phyloP scores from a whole-genome alignment of 371 early-diverging fungal species.

The Mortierella sp. region DNA sequence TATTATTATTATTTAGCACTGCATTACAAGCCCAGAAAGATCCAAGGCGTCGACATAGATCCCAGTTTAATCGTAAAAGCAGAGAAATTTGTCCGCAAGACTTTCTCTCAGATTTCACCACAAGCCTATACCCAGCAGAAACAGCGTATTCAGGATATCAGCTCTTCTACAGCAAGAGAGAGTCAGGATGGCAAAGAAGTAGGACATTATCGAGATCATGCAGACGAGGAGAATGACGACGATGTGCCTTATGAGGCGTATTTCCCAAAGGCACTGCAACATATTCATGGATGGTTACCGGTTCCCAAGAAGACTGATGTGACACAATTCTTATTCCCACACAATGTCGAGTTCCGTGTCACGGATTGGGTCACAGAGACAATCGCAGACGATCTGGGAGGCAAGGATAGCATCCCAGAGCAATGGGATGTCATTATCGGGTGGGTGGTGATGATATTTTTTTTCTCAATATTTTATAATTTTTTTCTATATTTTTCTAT shows the following conservation, averaged over 20 bases:
- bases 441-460: constrained; percentile 24
- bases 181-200: too few relatives aligned
- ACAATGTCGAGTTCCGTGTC: constrained; percentile 69
- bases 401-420: constrained; percentile 29
- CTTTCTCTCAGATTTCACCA: constrained; percentile 59
- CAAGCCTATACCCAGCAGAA: constrained; percentile 10
- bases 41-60: constrained; percentile 87
- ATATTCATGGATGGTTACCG: constrained; percentile 66
- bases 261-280: constrained; percentile 72
- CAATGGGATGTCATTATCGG: constrained; percentile 63
- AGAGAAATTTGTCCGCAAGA: constrained; percentile 55
- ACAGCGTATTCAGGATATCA: background rate
- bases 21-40: constrained; percentile 56
- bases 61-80: constrained; percentile 74
- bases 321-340: constrained; percentile 63
- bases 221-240: too few relatives aligned
- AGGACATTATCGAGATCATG: too few relatives aligned
- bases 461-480: too few relatives aligned
- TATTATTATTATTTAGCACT: constrained; percentile 51
- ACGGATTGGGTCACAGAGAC: constrained; percentile 61
- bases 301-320: constrained; percentile 22
- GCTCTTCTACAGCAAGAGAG: too few relatives aligned
- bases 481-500: too few relatives aligned
- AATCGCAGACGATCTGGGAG: too few relatives aligned
- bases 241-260: constrained; percentile 57